phyloP scores from a whole-genome alignment of 2,329 filamentous ascomycete species.

The Lecanoromycetidae sp. region DNA sequence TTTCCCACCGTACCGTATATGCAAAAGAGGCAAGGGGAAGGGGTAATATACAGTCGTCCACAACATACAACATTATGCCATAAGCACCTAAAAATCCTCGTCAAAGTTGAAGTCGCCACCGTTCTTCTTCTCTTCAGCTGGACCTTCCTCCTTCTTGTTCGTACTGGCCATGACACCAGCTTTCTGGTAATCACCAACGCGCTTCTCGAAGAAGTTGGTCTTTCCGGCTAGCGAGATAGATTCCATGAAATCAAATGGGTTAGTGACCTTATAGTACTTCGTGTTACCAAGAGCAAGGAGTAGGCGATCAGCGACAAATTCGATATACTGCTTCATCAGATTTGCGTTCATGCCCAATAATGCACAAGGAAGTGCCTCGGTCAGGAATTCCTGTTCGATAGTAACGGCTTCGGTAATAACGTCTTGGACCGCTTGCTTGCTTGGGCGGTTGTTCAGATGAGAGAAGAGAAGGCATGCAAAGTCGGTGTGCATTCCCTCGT shows the following conservation, averaged over 20 bases:
- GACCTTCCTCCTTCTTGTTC: conserved; percentile 54
- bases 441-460: conserved; percentile 86
- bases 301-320: conserved; percentile 95
- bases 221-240: conserved; percentile 98
- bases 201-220: conserved; percentile 99
- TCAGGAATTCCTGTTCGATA: conserved; percentile 97
- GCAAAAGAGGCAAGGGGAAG: background rate
- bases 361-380: conserved; percentile 81
- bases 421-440: conserved; percentile 64
- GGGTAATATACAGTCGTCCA: background rate
- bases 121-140: conserved; percentile 43
- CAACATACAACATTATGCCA: background rate
- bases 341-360: conserved; percentile 95
- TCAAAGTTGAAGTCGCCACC: conserved; percentile 28
- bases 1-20: background rate
- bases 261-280: conserved; percentile 83
- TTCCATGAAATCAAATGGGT: conserved; percentile 99
- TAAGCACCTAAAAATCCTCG: conserved; percentile 23
- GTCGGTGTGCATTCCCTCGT: conserved; percentile 98
- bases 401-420: conserved; percentile 89
- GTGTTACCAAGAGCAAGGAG: conserved; percentile 85
- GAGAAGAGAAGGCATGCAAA: conserved; percentile 96
- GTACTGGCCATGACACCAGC: conserved; percentile 93
- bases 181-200: conserved; percentile 98
- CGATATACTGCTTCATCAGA: conserved; percentile 99